phyloP scores from a whole-genome alignment of 2,329 filamentous ascomycete genomes.

The Hortaea werneckii region DNA sequence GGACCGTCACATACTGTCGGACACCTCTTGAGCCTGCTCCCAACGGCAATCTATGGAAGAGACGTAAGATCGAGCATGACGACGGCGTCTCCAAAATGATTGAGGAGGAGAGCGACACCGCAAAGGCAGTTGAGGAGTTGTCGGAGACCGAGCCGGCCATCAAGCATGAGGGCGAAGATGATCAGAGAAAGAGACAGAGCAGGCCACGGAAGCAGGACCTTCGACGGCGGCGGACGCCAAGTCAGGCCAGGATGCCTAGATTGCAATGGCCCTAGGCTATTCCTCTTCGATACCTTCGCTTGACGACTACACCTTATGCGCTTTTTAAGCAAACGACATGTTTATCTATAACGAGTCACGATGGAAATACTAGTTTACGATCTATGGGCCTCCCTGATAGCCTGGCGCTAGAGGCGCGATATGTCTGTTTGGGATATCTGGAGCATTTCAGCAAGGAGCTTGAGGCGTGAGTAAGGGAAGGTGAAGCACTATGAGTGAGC shows the following conservation, averaged over 20 bases:
- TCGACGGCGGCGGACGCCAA: no score
- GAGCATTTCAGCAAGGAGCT: slow-evolving; percentile 1
- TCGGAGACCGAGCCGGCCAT: slow-evolving; percentile 10
- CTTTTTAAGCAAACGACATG: no score
- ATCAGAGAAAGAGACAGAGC: background rate
- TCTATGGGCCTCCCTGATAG: slow-evolving; percentile 9
- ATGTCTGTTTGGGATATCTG: background rate
- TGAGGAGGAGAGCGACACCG: background rate
- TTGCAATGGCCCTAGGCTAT: no score
- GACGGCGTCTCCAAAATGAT: slow-evolving; percentile 2
- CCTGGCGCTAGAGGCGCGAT: slow-evolving; percentile 17
- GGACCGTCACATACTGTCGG: slow-evolving; percentile 48
- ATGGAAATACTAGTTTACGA: slow-evolving; percentile 9
- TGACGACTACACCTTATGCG: no score
- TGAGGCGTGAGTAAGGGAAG: background rate
- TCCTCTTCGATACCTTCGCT: no score
- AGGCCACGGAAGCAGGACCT: no score
- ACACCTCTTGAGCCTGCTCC: slow-evolving; percentile 71
- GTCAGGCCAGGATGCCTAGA: no score
- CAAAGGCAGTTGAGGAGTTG: slow-evolving; percentile 6
- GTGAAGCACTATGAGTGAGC: no score
- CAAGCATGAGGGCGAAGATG: slow-evolving; percentile 13
- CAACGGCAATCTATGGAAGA: slow-evolving; percentile 59
- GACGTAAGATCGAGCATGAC: slow-evolving; percentile 56
- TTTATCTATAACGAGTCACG: slow-evolving; percentile 13